Evolutionary conservation across 2,329 filamentous ascomycete genomes (phyloP).

Genomic region (Anisogramma anomala): DNA sequence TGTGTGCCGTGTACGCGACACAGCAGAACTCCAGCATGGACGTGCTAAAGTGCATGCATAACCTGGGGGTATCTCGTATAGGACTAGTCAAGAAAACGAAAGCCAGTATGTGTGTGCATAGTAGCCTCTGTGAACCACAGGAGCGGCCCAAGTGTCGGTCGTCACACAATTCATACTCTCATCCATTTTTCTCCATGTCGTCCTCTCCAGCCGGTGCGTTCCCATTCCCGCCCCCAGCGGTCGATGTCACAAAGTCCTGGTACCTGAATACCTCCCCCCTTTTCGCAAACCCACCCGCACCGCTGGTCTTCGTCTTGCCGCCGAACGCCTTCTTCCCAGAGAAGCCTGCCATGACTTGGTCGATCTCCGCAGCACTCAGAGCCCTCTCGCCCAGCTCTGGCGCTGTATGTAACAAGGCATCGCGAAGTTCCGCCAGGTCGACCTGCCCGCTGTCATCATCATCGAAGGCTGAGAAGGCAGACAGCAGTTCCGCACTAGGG

Average conservation of each 20-base stretch:
- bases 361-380: conserved; percentile 63
- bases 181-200: conserved; percentile 18
- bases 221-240: conserved; percentile 42
- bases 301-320: conserved; percentile 45
- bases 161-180: conserved; percentile 13
- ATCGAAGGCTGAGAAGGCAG: conserved; percentile 90
- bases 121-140: background rate
- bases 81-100: too few relatives aligned
- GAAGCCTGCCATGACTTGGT: conserved; percentile 79
- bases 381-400: conserved; percentile 59
- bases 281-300: conserved; percentile 43
- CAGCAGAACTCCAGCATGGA: too few relatives aligned
- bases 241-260: conserved; percentile 72
- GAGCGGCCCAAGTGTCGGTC: too few relatives aligned
- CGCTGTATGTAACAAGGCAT: conserved; percentile 70
- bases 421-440: conserved; percentile 68
- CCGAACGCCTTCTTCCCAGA: conserved; percentile 74
- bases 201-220: conserved; percentile 1
- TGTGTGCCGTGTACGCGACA: too few relatives aligned
- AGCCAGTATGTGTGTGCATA: too few relatives aligned
- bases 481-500: conserved; percentile 66
- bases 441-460: conserved; percentile 91
- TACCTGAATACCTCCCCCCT: conserved; percentile 88
- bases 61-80: too few relatives aligned
- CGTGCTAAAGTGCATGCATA: too few relatives aligned